Conservation (phyloP, 2,329 filamentous ascomycete species). For the Pseudocercospora vitis region DNA sequence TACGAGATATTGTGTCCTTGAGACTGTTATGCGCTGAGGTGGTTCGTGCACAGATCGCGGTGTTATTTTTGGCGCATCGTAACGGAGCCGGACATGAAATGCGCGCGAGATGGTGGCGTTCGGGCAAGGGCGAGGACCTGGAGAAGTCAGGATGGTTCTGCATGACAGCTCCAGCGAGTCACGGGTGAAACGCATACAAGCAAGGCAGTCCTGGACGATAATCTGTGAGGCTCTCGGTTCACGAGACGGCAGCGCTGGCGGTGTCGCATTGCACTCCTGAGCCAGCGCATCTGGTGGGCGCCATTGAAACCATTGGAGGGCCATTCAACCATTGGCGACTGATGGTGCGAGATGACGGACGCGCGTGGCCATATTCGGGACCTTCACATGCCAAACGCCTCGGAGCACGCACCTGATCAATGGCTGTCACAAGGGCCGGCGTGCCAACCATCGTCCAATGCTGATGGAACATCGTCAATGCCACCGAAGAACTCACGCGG, state of each 20-base stretch:
- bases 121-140: neutral
- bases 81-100: neutral
- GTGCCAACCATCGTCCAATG: no score
- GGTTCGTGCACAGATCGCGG: neutral
- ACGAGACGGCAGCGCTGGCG: slow-evolving; percentile 3
- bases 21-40: neutral
- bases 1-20: no score
- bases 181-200: slow-evolving; percentile 4
- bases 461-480: slow-evolving; percentile 12
- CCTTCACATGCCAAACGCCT: slow-evolving; percentile 5
- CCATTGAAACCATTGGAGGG: slow-evolving; percentile 12
- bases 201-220: neutral
- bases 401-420: slow-evolving; percentile 13
- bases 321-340: neutral
- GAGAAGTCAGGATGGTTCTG: neutral
- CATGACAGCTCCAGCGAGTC: slow-evolving; percentile 1
- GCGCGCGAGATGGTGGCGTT: slow-evolving; percentile 1
- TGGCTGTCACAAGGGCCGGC: slow-evolving; percentile 13
- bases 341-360: neutral
- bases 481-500: slow-evolving; percentile 4
- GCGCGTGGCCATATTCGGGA: slow-evolving; percentile 4
- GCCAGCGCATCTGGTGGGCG: slow-evolving; percentile 9
- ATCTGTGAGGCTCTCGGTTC: slow-evolving; percentile 4
- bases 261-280: slow-evolving; percentile 8
- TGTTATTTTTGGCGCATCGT: neutral